phyloP scores from a whole-genome alignment of 2,329 filamentous ascomycete species.

The Diplodia seriata region DNA sequence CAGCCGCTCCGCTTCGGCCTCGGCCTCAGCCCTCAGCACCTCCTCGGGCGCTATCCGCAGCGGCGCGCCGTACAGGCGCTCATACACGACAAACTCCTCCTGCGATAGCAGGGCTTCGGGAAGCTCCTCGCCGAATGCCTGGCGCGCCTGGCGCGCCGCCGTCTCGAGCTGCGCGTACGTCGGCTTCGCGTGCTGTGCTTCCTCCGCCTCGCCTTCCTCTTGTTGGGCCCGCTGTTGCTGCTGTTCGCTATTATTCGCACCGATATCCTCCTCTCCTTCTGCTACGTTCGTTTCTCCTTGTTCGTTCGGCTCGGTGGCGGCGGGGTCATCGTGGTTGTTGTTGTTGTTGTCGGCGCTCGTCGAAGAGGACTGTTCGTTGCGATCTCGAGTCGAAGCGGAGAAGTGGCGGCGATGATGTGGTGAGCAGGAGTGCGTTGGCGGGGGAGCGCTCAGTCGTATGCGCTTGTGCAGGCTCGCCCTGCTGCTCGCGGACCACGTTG shows the following conservation, averaged over 20 bases:
- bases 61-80: conserved; percentile 80
- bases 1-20: conserved; percentile 35
- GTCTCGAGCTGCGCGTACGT: conserved; percentile 60
- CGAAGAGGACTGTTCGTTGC: conserved; percentile 4
- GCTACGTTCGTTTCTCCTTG: not conserved
- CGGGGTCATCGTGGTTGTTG: not conserved
- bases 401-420: conserved; percentile 2
- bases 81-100: conserved; percentile 77
- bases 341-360: not conserved
- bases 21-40: conserved; percentile 36
- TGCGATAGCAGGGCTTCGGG: conserved; percentile 73
- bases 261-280: not conserved
- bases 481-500: conserved; percentile 2
- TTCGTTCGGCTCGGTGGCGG: not conserved
- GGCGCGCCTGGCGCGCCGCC: conserved; percentile 73
- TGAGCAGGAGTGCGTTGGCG: not conserved
- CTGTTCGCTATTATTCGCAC: not conserved
- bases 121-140: conserved; percentile 77
- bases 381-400: not conserved
- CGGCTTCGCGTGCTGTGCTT: not conserved
- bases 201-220: not conserved
- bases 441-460: conserved; percentile 11
- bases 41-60: conserved; percentile 67
- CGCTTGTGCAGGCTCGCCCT: conserved; percentile 13
- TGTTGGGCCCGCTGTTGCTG: not conserved